A percentile compares a stretch with the other conserved stretches of the same genome.
Evolutionary conservation across 441 rosid species (phyloP).

Genomic region (Melianthus villosus): DNA sequence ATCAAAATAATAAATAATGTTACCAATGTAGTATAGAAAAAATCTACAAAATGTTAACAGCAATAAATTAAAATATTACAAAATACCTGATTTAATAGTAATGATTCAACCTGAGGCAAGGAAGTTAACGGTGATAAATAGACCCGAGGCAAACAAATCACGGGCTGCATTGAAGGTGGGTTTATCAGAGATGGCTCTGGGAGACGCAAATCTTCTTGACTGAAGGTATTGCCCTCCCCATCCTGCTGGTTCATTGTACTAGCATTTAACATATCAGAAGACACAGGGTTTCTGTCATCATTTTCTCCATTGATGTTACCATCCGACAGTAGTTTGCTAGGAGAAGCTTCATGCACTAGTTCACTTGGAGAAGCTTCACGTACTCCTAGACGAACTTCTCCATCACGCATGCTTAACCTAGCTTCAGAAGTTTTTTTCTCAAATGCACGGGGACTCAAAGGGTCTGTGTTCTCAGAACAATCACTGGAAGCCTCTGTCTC

Average conservation of each 20-base stretch:
- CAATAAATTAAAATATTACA: neutral
- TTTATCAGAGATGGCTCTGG: neutral
- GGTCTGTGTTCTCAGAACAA: conserved; percentile 9
- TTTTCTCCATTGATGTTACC: conserved; percentile 8
- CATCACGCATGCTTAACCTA: conserved; percentile 12
- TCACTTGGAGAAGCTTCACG: conserved; percentile 9
- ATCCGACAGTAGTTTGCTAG: conserved; percentile 3
- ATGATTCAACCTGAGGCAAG: conserved; percentile 9
- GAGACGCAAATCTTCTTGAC: no score
- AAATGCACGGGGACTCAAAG: conserved; percentile 8
- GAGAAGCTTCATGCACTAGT: conserved; percentile 7
- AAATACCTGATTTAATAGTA: conserved; percentile 22
- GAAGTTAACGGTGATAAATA: no score
- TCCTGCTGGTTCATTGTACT: no score
- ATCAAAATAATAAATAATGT: neutral
- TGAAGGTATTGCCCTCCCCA: no score
- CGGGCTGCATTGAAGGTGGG: conserved; percentile 13
- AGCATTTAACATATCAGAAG: no score
- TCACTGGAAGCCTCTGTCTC: no score
- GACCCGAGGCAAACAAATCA: no score
- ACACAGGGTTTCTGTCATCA: no score
- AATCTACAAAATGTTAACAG: neutral
- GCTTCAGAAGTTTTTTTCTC: conserved; percentile 18
- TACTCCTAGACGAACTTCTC: conserved; percentile 16
- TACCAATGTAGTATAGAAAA: conserved; percentile 4